These are phyloP conservation scores for Kodamaea suecica DNA, from an alignment of 1,139 yeast species.

Conservation along the genomic window DNA sequence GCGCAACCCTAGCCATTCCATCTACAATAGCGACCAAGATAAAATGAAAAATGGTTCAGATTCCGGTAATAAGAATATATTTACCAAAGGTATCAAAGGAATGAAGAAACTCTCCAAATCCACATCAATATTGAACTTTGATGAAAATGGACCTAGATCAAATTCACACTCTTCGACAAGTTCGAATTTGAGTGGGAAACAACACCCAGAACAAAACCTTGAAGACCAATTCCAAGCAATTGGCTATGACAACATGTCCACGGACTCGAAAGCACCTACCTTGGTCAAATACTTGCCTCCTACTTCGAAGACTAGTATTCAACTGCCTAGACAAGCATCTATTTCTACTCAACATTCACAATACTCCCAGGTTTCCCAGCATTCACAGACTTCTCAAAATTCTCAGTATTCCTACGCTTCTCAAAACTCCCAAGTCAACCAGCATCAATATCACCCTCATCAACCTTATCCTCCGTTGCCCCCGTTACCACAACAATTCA, in stretches of 20 bases:
- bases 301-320: slow-evolving; percentile 16
- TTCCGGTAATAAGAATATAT: slow-evolving; percentile 7
- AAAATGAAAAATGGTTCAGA: slow-evolving; percentile 13
- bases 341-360: slow-evolving; percentile 5
- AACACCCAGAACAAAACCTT: slow-evolving; percentile 4
- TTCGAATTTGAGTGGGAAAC: slow-evolving; percentile 1
- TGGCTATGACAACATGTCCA: slow-evolving; percentile 28
- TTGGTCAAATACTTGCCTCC: slow-evolving; percentile 31
- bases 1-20: too few relatives aligned
- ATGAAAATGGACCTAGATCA: slow-evolving; percentile 6
- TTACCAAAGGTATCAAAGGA: slow-evolving; percentile 12
- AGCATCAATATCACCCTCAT: too few relatives aligned
- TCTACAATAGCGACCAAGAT: too few relatives aligned
- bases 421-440: background rate
- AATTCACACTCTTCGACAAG: slow-evolving; percentile 5
- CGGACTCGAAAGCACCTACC: slow-evolving; percentile 27
- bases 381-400: background rate
- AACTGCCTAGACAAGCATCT: slow-evolving; percentile 12
- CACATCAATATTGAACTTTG: slow-evolving; percentile 14
- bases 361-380: background rate
- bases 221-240: slow-evolving; percentile 31
- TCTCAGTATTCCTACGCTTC: slow-evolving; percentile 6
- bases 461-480: too few relatives aligned
- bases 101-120: slow-evolving; percentile 18
- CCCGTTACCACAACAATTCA: too few relatives aligned